phyloP scores from a whole-genome alignment of 1,284 basidiomycete genomes.

The Irpex sp. region DNA sequence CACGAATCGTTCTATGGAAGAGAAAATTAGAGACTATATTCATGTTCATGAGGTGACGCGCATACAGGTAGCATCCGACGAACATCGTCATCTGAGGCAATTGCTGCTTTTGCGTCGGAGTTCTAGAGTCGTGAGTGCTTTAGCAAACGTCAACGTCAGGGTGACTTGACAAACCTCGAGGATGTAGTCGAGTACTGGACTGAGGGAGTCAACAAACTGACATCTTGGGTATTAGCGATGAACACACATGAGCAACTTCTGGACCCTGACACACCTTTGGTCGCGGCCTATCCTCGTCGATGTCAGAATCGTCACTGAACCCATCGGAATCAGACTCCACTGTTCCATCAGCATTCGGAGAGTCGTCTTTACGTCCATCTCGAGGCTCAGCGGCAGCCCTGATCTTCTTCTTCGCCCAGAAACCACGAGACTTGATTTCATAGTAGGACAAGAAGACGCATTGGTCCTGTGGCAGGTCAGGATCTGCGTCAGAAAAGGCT shows the following conservation, averaged over 20 bases:
- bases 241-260: neutral
- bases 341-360: neutral
- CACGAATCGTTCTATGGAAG: neutral
- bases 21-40: neutral
- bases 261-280: neutral
- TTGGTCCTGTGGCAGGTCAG: slow-evolving; percentile 1
- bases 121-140: neutral
- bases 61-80: neutral
- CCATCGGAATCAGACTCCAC: neutral
- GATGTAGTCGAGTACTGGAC: neutral
- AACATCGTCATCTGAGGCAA: slow-evolving; percentile 1
- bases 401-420: slow-evolving; percentile 2
- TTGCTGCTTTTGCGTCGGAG: neutral
- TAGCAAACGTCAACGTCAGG: neutral
- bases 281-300: neutral
- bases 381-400: neutral
- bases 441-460: slow-evolving; percentile 8
- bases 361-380: neutral
- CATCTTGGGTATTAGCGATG: neutral
- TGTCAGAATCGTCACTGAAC: neutral
- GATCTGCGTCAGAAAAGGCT: neutral
- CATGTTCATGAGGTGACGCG: neutral
- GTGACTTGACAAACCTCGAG: neutral
- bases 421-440: slow-evolving; percentile 3
- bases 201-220: neutral